Percentiles rank a stretch among this genome's conserved stretches.
These are phyloP conservation scores for Royoungia palumana DNA, from an alignment of 768 basidiomycete species.

Conservation along the genomic window DNA sequence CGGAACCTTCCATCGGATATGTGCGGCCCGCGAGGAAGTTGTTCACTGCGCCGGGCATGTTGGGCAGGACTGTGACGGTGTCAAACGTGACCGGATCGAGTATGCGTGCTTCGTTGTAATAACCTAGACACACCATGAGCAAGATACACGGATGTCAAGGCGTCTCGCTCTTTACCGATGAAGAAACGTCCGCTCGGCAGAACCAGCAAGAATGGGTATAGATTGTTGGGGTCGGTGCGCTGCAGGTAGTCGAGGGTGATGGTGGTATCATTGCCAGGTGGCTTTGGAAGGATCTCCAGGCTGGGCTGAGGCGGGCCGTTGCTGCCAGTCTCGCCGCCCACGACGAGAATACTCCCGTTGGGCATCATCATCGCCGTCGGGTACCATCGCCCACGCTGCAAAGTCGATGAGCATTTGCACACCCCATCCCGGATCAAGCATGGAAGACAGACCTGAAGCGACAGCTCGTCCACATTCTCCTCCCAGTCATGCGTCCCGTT, in stretches of 20 bases:
- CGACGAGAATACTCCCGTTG: slow-evolving; percentile 70
- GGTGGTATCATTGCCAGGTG: slow-evolving; percentile 58
- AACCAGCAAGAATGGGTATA: slow-evolving; percentile 75
- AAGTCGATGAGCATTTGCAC: neutral
- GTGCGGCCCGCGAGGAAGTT: slow-evolving; percentile 71
- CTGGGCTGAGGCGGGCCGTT: slow-evolving; percentile 65
- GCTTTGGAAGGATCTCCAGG: slow-evolving; percentile 68
- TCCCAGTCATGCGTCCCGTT: slow-evolving; percentile 81
- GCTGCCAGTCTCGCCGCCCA: slow-evolving; percentile 72
- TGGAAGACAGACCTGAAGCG: slow-evolving; percentile 50
- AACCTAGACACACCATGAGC: slow-evolving; percentile 40
- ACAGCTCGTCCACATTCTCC: slow-evolving; percentile 56
- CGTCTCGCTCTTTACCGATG: slow-evolving; percentile 46
- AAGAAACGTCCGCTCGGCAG: slow-evolving; percentile 70
- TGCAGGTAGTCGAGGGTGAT: slow-evolving; percentile 62
- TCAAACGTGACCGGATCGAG: slow-evolving; percentile 63
- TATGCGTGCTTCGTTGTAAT: slow-evolving; percentile 80
- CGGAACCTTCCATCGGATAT: slow-evolving; percentile 74
- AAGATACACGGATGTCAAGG: neutral
- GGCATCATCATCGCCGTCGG: slow-evolving; percentile 64
- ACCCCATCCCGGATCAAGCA: no score
- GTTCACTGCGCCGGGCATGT: slow-evolving; percentile 71
- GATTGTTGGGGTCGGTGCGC: slow-evolving; percentile 74
- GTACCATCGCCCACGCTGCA: slow-evolving; percentile 69
- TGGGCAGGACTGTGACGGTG: slow-evolving; percentile 59